phyloP scores from a whole-genome alignment of 1,284 basidiomycete species.

The Cryptococcus jaspeensis region DNA sequence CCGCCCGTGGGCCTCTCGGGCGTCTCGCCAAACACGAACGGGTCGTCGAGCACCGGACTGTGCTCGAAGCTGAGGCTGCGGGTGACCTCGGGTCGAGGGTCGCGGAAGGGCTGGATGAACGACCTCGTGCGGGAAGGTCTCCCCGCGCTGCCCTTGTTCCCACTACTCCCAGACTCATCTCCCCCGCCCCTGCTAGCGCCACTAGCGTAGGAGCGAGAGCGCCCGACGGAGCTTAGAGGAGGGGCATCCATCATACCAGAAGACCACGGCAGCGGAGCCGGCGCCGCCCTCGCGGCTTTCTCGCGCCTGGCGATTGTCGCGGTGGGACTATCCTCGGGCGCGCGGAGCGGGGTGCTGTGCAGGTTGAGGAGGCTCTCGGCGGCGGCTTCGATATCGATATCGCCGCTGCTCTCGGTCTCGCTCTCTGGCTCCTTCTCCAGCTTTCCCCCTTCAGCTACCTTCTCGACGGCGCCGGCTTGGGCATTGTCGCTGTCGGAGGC shows the following conservation, averaged over 20 bases:
- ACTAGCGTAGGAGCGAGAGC: not conserved
- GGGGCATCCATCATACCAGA: conserved; percentile 5
- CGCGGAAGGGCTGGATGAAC: conserved; percentile 18
- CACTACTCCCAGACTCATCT: not conserved
- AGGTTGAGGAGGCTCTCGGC: conserved; percentile 17
- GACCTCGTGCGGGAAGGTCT: conserved; percentile 7
- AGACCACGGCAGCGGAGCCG: not conserved
- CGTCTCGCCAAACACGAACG: conserved; percentile 9
- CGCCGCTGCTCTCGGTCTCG: not conserved
- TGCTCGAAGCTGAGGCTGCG: conserved; percentile 12
- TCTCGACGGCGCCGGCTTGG: conserved; percentile 1
- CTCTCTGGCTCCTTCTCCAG: not conserved
- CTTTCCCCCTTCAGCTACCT: not conserved
- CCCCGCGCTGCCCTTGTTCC: not conserved
- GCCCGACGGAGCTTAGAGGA: not conserved
- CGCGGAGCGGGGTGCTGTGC: conserved; percentile 16
- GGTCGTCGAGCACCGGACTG: conserved; percentile 8
- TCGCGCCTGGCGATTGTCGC: not conserved
- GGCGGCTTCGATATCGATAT: conserved; percentile 10
- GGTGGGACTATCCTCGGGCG: conserved; percentile 4
- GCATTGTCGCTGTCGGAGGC: not conserved
- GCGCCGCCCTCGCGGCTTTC: not conserved
- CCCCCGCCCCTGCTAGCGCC: not conserved
- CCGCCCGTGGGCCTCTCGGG: not conserved
- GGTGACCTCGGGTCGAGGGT: conserved; percentile 18